Evolutionary conservation across 108 stramenopile genomes (phyloP).

Genomic region (Epipyxis sp.): DNA sequence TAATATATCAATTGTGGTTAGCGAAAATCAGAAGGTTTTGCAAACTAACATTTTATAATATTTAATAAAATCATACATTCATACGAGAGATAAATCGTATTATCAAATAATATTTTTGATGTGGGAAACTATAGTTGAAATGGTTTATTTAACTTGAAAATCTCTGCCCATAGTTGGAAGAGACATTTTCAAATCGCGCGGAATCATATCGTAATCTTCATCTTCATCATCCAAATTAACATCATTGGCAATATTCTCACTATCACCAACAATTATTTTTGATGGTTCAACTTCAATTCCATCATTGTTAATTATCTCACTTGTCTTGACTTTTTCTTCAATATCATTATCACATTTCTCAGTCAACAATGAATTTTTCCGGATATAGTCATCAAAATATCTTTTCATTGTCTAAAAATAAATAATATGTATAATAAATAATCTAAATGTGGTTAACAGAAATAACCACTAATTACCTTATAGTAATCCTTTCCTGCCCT

Average conservation of each 20-base stretch:
- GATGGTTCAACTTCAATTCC: neutral
- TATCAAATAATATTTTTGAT: no score
- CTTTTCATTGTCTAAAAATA: neutral
- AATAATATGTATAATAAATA: neutral
- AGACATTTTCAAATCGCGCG: neutral
- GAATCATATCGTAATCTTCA: conserved; percentile 2
- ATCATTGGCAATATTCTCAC: neutral
- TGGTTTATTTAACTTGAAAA: neutral
- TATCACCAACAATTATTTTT: neutral
- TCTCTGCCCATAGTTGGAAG: conserved; percentile 5
- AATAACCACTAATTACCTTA: conserved; percentile 10
- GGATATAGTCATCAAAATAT: neutral
- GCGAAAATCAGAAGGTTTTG: no score
- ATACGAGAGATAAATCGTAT: no score
- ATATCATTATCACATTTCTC: no score
- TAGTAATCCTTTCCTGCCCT: conserved; percentile 64
- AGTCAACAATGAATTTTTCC: no score
- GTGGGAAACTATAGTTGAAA: no score
- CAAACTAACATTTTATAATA: no score
- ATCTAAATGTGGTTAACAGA: neutral
- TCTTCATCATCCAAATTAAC: neutral
- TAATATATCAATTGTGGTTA: no score
- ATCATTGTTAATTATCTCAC: neutral
- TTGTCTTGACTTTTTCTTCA: neutral
- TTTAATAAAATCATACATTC: no score